Base-by-base conservation (phyloP, 305 asterid genomes). In the Coffea humblotiana region DNA sequence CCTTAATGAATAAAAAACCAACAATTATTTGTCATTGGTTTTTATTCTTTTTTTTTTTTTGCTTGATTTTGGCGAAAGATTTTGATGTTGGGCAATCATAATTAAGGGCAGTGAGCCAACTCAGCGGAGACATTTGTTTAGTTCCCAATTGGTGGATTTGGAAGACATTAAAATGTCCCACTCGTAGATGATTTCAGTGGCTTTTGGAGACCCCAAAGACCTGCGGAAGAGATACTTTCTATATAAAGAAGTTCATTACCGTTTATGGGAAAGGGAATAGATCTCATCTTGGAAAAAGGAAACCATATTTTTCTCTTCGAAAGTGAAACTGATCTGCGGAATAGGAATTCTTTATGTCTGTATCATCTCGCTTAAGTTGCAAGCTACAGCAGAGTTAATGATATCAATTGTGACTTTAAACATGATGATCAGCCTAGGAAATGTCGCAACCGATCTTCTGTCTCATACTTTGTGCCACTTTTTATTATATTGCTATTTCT, bases 181-280 rank as follows among this genome's bases (percentile, higher is more conserved):
- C 76, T 67, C 74, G 76, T 66, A 47, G 48, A 15, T 64, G 84
- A 77, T 58, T 61, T 43, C 16, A 49, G 23, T 75, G 76, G 54
- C 77, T 56, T 77, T 81, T 77, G 27, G 71, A 51, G 74, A 77
- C 78, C 78, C 75, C 27, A 61, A 74, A 80, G 52, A 51, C 71
- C 37, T 51, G 69, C 18, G 32, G 21, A 35, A 40, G 49, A 16
- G 18, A 23, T 16, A 63, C 32, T 63, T 63, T n/a, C 37, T 27
- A n/a, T 63, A 25, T 63, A n/a, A n/a, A 63, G 68, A 63, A 64
- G 25, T 8, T 6, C 43, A 64, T 63, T 29, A 64, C 32, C 7
- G 14, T 7, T 61, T 61, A 23, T 27, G 70, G 70, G 8, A 27
- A 1, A 27, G 70, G 37, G 40, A 64, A 12, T 64, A 8, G 19